Base-by-base conservation (phyloP, 75 land plant species). In the Adiantum capillusveneris region DNA sequence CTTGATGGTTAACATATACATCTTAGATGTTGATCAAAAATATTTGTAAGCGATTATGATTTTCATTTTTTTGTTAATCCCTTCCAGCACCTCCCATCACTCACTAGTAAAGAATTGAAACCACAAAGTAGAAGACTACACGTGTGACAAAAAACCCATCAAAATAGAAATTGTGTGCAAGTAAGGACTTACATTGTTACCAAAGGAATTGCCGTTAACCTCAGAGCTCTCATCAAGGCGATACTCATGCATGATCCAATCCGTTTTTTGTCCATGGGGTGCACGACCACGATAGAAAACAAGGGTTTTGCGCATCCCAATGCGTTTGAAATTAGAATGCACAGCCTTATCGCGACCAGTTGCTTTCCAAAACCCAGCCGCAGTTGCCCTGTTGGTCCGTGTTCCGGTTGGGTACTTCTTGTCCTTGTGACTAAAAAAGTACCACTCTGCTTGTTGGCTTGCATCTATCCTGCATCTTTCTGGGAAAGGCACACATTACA, bases 201-300 rank as follows among this genome's bases (percentile, higher is more conserved):
- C 1, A 70, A 71, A 49, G 41, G 75, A 14, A 65, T 67, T 48
- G 11, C 46, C 51, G 52, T 59, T 60, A 16, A 41, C 70, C 59
- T 71, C 53, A 9, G 53, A 37, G 48, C 57, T 62, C 11, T 79
- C 85, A n/a, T 83, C 83, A 0, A 85, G 88, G 20, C 88, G 51
- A 53, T 82, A 85, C 28, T 85, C 88, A 43, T 85, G 85, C 88
- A 85, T 82, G 70, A 85, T 82, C 88, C 88, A 85, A 42, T 81
- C 85, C 0, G 87, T 78, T 37, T 81, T 84, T 63, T 78, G 82
- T 11, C 87, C 87, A 46, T 85, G 73, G 20, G 88, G 88, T 21
- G 88, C 85, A 58, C 88, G 39, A 44, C 88, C 88, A 46, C 57
- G 68, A 67, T 85, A 85, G 71, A 85, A 85, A 2, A 85, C 88